Evolutionary conservation across 2,329 filamentous ascomycete genomes (phyloP).

Genomic region (Pestalotiopsis sp.): DNA sequence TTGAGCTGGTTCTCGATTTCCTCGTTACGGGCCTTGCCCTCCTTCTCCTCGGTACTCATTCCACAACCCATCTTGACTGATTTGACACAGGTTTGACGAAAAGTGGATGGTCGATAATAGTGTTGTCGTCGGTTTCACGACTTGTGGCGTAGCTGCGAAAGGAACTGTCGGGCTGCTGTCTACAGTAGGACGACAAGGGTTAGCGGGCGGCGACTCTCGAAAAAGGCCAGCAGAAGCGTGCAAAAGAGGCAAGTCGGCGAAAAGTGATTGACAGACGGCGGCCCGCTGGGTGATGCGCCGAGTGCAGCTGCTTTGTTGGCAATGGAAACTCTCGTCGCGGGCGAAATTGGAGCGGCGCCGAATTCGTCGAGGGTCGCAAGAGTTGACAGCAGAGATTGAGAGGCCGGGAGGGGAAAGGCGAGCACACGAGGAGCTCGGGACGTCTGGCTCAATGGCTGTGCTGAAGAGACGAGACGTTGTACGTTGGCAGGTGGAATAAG

Average conservation of each 20-base stretch:
- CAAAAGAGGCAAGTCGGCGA: background rate
- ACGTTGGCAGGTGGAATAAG: conserved; percentile 5
- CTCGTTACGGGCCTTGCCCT: conserved; percentile 99
- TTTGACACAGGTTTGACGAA: conserved; percentile 17
- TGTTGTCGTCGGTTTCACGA: background rate
- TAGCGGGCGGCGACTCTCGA: background rate
- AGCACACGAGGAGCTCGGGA: background rate
- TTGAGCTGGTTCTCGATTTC: conserved; percentile 99
- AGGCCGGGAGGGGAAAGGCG: conserved; percentile 4
- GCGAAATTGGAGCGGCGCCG: background rate
- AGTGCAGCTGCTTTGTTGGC: background rate
- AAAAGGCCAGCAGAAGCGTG: background rate
- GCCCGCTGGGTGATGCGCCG: background rate
- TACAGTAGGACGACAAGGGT: background rate
- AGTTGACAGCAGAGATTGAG: background rate
- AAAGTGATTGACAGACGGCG: background rate
- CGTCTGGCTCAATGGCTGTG: background rate
- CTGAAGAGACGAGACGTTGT: conserved; percentile 5
- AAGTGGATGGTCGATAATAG: background rate
- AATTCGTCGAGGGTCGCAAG: background rate
- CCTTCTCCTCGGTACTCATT: conserved; percentile 99
- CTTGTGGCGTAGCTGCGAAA: background rate
- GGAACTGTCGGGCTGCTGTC: conserved; percentile 1
- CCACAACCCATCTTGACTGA: conserved; percentile 92
- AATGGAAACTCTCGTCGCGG: background rate